Evolutionary conservation across 2,329 filamentous ascomycete genomes (phyloP).

Genomic region (Aspergillus carbonarius): DNA sequence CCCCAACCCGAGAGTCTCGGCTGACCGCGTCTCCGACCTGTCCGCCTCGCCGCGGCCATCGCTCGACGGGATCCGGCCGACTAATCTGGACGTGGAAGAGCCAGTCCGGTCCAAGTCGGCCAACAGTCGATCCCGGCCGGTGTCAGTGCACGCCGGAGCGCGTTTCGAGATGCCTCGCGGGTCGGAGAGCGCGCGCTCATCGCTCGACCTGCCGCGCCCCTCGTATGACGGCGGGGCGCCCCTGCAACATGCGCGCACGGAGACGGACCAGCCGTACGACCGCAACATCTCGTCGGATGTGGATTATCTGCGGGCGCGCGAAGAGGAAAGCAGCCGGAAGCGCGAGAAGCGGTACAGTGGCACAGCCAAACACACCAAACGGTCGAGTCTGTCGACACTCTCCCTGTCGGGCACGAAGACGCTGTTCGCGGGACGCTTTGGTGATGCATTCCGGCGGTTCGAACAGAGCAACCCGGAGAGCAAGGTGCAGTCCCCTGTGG

Average conservation of each 20-base stretch:
- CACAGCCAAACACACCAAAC: slow-evolving; percentile 65
- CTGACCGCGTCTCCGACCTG: slow-evolving; percentile 53
- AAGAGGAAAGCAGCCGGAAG: slow-evolving; percentile 62
- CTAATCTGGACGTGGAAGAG: slow-evolving; percentile 60
- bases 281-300: slow-evolving; percentile 72
- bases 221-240: slow-evolving; percentile 38
- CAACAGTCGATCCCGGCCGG: slow-evolving; percentile 68
- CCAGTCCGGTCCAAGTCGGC: slow-evolving; percentile 62
- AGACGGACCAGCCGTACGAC: slow-evolving; percentile 35
- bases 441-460: slow-evolving; percentile 90
- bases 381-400: slow-evolving; percentile 68
- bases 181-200: slow-evolving; percentile 59
- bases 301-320: slow-evolving; percentile 76
- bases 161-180: slow-evolving; percentile 81
- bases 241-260: slow-evolving; percentile 35
- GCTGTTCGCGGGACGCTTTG: slow-evolving; percentile 83
- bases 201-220: slow-evolving; percentile 32
- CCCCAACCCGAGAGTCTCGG: slow-evolving; percentile 52
- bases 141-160: slow-evolving; percentile 79
- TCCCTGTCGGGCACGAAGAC: slow-evolving; percentile 74
- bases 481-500: slow-evolving; percentile 39
- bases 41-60: slow-evolving; percentile 65
- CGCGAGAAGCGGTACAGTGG: slow-evolving; percentile 57
- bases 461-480: slow-evolving; percentile 57
- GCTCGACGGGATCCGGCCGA: slow-evolving; percentile 68